A percentile compares a stretch with the other conserved stretches of the same genome.
Evolutionary conservation across 2,329 filamentous ascomycete species (phyloP).

Genomic region (Neoarthrinium moseri): DNA sequence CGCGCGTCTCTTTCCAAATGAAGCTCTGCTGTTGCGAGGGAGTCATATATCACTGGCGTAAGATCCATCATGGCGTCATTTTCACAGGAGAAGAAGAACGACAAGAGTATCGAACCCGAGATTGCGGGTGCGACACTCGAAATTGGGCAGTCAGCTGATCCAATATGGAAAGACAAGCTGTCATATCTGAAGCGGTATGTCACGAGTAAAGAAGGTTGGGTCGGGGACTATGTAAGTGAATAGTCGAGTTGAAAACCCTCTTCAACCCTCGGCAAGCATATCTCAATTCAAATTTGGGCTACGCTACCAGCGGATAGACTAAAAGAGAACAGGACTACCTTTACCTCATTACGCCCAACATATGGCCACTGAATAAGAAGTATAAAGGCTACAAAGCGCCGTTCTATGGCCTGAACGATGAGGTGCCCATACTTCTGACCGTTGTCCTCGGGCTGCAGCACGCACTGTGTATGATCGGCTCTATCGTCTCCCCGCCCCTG

Average conservation of each 20-base stretch:
- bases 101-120: background rate
- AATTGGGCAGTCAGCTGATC: background rate
- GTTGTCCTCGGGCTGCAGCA: conserved; percentile 69
- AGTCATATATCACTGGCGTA: no score
- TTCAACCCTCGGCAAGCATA: no score
- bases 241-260: background rate
- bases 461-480: conserved; percentile 64
- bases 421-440: conserved; percentile 66
- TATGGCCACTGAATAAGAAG: conserved; percentile 62
- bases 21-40: no score
- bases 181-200: conserved; percentile 30
- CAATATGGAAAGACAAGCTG: background rate
- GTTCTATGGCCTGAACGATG: conserved; percentile 68
- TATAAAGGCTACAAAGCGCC: conserved; percentile 49
- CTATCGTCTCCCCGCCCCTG: conserved; percentile 58
- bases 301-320: no score
- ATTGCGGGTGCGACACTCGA: background rate
- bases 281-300: no score
- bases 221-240: conserved; percentile 35
- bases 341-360: conserved; percentile 40
- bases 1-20: no score
- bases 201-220: conserved; percentile 33
- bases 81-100: background rate
- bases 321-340: conserved; percentile 32
- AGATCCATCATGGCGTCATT: background rate